These are phyloP conservation scores for Pittosporum tobira DNA, from an alignment of 129 eudicot species.

Conservation along the genomic window DNA sequence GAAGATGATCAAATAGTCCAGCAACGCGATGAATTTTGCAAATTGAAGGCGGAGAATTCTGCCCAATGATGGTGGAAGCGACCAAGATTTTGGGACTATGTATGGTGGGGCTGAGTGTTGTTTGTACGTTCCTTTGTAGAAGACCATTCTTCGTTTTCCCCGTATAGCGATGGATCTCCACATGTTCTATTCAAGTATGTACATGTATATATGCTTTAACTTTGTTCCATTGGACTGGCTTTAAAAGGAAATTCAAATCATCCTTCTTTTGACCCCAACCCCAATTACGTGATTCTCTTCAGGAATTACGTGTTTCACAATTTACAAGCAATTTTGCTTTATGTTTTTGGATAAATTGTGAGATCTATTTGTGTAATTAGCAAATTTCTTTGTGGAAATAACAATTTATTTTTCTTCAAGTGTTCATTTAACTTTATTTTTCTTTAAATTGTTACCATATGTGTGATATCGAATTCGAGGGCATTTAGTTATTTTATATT, in stretches of 20 bases:
- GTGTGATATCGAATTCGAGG: no score
- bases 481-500: no score
- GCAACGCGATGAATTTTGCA: neutral
- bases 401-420: no score
- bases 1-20: constrained; percentile 35
- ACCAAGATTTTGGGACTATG: neutral
- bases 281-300: no score
- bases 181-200: constrained; percentile 16
- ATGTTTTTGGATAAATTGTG: no score
- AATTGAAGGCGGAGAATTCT: constrained; percentile 4
- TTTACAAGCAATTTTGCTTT: no score
- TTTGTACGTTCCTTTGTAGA: neutral
- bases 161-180: constrained; percentile 22
- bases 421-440: no score
- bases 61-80: neutral
- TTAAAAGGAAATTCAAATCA: constrained; percentile 1
- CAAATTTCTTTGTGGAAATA: no score
- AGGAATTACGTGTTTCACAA: no score
- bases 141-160: constrained; percentile 7
- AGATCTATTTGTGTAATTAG: no score
- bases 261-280: neutral
- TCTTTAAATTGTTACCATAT: no score
- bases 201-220: constrained; percentile 5
- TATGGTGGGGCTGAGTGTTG: constrained; percentile 7
- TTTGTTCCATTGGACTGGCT: neutral